Evolutionary conservation across 768 basidiomycete genomes (phyloP), one percentile per base, ranked within the genome.

Genomic region (Boletus sensibilis): DNA sequence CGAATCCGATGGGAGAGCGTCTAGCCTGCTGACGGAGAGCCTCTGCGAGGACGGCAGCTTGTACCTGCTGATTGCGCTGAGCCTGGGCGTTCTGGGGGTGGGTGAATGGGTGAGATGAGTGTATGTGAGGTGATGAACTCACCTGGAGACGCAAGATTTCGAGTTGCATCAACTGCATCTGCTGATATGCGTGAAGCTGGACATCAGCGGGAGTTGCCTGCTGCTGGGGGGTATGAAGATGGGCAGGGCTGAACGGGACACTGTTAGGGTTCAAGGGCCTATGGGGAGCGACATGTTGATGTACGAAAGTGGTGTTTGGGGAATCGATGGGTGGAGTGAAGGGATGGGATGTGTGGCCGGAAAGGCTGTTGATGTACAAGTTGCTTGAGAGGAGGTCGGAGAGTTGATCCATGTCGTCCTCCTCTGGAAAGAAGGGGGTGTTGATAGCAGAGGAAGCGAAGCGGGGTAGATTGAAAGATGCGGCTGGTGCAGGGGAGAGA

Each of bases 71-170:
- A 21, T 61, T 72, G 53, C 66, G 70, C 72, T 92, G 87, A 35
- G 83, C 84, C 66, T 91, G 86, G 11, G 85, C 70, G 25, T 82
- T 82, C 87, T 90, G 49, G 5, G 35, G 52, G 29, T 41, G 23
- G 41, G 39, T 65, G 1, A 58, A 58, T 67, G 43, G 55, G 58
- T 41, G 40, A 57, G 52, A 38, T 2, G 45, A 16, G 21, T 1
- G 43, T 21, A 25, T 3, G 10, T 6, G 23, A 23, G 38, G 40
- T 1, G 14, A 18, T 0, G 18, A 39, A 73, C 80, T 47, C 57
- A 87, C 90, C 87, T 92, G 91, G 59, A 93, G 81, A 68, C 82
- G 83, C 68, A 91, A 72, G 63, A 93, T 81, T 75, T 93, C 91
- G 54, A 93, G 76, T 68, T 93, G 92, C 75, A 92, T 82, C 79